Conservation (phyloP, 306 rosid species). For the Clitoria ternatea region DNA sequence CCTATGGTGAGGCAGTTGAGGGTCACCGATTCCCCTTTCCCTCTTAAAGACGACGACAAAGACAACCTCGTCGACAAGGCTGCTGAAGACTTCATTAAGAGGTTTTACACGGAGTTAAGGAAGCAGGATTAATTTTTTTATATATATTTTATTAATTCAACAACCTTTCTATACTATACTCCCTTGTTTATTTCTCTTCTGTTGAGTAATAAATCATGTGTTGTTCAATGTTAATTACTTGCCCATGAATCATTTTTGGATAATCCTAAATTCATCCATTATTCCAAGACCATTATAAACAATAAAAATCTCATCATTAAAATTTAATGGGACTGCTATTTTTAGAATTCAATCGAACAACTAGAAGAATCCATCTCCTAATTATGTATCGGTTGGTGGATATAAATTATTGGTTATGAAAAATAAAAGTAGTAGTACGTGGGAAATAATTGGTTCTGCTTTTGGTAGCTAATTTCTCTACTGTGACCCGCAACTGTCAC, state of each 20-base stretch:
- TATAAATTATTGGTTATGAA: too few relatives aligned
- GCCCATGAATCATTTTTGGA: background rate
- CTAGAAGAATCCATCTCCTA: too few relatives aligned
- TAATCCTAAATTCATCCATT: too few relatives aligned
- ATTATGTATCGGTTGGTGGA: too few relatives aligned
- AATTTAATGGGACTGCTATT: too few relatives aligned
- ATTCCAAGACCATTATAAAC: too few relatives aligned
- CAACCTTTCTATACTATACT: background rate
- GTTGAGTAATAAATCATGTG: too few relatives aligned
- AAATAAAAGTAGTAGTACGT: too few relatives aligned
- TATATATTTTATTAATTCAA: too few relatives aligned
- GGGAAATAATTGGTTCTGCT: background rate
- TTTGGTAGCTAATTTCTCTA: background rate
- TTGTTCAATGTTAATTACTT: too few relatives aligned
- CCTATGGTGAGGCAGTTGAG: slow-evolving; percentile 70
- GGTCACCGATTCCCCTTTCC: slow-evolving; percentile 93
- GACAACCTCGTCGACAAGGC: slow-evolving; percentile 62
- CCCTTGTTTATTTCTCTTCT: background rate
- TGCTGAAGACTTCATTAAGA: slow-evolving; percentile 76
- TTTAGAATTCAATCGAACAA: too few relatives aligned
- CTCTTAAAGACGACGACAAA: slow-evolving; percentile 40
- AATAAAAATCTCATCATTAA: too few relatives aligned
- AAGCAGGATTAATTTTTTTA: slow-evolving; percentile 43
- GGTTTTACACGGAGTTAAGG: slow-evolving; percentile 64
- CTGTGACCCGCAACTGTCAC: background rate